Evolutionary conservation across 2,329 filamentous ascomycete species (phyloP), one percentile per base, ranked within the genome.

Genomic region (Phialophora macrospora): DNA sequence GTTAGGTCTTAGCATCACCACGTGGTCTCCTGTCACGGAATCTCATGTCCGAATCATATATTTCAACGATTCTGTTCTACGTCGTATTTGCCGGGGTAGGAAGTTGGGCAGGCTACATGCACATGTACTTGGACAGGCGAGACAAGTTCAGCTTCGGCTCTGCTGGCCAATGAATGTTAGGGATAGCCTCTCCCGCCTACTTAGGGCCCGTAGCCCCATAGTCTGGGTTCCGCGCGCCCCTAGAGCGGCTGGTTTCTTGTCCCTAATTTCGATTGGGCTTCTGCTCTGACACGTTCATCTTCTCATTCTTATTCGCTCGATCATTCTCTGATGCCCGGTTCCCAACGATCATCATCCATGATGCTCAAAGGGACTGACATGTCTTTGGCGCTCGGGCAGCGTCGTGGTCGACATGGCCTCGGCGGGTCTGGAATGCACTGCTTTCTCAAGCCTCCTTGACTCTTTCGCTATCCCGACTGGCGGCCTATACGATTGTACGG

Each of bases 401-500:
- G 12, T n/a, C 12, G 38, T n/a, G 38, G 3, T 41, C 38, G 38
- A 41, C 4, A 1, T 17, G 0, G 14, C n/a, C 14, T n/a, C 14
- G 38, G 12, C 14, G 38, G 12, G 3, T 14, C n/a, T 17, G 38
- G 12, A 41, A 41, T 41, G 38, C 38, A 17, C 38, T 41, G 2
- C 38, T n/a, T n/a, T n/a, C 38, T 41, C 14, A 6, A 41, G 38
- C 38, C 38, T 41, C 38, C 38, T 17, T 17, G 38, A 41, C 38
- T 17, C 17, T 4, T 41, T 41, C 38, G 28, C 38, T 17, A 41
- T 17, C n/a, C n/a, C n/a, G n/a, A n/a, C n/a, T n/a, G 74, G 85
- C 85, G 80, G 81, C 80, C 0, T 86, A 81, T 59, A 80, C 78
- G 0, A 69, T 81, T 14, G 76, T 79, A 26, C 71, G 78, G 22